Percentiles rank a stretch among this genome's conserved stretches.
Conservation (phyloP, 2,329 filamentous ascomycete genomes). For the Aspergillus intermedius region DNA sequence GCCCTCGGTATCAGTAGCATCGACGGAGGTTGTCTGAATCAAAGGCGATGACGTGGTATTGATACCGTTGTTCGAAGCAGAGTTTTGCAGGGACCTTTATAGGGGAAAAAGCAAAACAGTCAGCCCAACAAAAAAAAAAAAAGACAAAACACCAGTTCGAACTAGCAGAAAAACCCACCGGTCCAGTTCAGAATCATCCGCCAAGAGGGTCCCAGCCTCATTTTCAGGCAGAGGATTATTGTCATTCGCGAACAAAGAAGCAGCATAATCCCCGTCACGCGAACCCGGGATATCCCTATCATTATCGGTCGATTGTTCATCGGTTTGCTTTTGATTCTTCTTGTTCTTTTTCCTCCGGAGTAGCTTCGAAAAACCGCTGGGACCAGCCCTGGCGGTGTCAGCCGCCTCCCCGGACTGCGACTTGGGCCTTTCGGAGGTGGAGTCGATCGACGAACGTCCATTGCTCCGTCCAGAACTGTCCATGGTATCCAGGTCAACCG, state of each 20-base stretch:
- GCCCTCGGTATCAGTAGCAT: slow-evolving; percentile 32
- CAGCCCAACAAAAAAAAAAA: slow-evolving; percentile 4
- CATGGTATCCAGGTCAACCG: slow-evolving; percentile 27
- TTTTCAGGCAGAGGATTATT: slow-evolving; percentile 14
- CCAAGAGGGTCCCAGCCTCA: slow-evolving; percentile 24
- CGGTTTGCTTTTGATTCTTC: slow-evolving; percentile 14
- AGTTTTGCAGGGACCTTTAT: slow-evolving; percentile 41
- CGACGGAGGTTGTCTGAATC: slow-evolving; percentile 51
- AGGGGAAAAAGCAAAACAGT: slow-evolving; percentile 10
- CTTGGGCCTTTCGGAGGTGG: slow-evolving; percentile 31
- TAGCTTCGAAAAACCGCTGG: slow-evolving; percentile 48
- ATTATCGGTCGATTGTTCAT: slow-evolving; percentile 9
- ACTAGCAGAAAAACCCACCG: slow-evolving; percentile 22
- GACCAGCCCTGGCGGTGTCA: slow-evolving; percentile 32
- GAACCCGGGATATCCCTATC: slow-evolving; percentile 9
- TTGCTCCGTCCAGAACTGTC: slow-evolving; percentile 27
- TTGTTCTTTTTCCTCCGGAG: slow-evolving; percentile 43
- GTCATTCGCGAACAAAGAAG: slow-evolving; percentile 18
- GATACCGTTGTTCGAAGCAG: slow-evolving; percentile 56
- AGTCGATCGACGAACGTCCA: slow-evolving; percentile 34
- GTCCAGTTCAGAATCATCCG: slow-evolving; percentile 36
- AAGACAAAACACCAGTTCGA: background rate
- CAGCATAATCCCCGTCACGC: slow-evolving; percentile 17
- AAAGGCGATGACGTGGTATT: slow-evolving; percentile 63
- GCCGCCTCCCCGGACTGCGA: slow-evolving; percentile 31